phyloP scores from a whole-genome alignment of 768 basidiomycete species.

The Phanerodontia chrysosporium region DNA sequence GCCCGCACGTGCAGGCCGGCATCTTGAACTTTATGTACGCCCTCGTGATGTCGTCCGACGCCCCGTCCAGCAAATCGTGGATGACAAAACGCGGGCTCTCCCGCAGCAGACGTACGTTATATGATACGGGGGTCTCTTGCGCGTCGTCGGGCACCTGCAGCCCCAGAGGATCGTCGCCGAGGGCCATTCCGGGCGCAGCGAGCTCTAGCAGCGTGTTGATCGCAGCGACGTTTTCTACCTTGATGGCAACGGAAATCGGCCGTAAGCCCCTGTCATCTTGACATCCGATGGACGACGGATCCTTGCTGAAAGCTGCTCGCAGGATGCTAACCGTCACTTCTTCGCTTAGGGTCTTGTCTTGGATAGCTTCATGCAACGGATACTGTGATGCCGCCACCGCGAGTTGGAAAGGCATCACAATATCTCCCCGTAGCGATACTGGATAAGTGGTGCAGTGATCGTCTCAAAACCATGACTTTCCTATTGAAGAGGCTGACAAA shows the following conservation, averaged over 20 bases:
- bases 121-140: constrained; percentile 3
- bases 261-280: background rate
- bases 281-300: constrained; percentile 1
- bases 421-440: background rate
- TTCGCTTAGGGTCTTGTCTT: background rate
- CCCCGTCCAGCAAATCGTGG: constrained; percentile 2
- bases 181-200: background rate
- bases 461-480: too few species aligned
- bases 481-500: too few species aligned
- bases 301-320: background rate
- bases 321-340: background rate
- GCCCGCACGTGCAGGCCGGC: constrained; percentile 9
- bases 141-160: constrained; percentile 1
- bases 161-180: constrained; percentile 8
- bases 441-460: too few species aligned
- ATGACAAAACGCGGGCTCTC: constrained; percentile 10
- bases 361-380: constrained; percentile 2
- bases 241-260: constrained; percentile 6
- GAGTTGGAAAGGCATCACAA: background rate
- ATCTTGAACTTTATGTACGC: constrained; percentile 4
- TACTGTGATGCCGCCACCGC: background rate
- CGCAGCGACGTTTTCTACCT: background rate
- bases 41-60: background rate
- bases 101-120: constrained; percentile 6
- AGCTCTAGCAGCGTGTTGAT: constrained; percentile 7